These are phyloP conservation scores for Barbatosphaeria neglecta DNA, from an alignment of 495 filamentous ascomycete genomes.

Conservation along the genomic window DNA sequence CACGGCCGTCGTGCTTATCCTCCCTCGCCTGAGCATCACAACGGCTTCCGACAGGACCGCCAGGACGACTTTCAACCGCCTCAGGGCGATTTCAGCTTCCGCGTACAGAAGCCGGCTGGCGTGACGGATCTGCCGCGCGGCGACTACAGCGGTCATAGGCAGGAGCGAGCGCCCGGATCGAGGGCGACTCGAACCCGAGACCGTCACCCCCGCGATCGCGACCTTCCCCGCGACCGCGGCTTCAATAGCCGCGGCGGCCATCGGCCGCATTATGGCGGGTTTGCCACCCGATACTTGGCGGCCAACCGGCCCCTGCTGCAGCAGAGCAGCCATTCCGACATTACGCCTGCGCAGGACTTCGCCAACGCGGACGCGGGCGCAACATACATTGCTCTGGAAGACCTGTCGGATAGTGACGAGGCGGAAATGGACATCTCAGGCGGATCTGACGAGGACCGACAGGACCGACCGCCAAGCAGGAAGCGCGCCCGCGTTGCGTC, in stretches of 20 bases:
- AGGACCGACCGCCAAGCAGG: constrained; percentile 36
- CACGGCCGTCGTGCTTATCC: background rate
- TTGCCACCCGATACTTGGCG: constrained; percentile 14
- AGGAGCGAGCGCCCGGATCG: constrained; percentile 2
- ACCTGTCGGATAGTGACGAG: constrained; percentile 64
- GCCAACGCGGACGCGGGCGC: constrained; percentile 22
- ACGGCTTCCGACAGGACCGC: background rate
- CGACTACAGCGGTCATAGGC: constrained; percentile 6
- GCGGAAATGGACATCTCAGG: constrained; percentile 48
- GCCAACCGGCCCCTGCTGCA: constrained; percentile 29
- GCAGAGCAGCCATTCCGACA: constrained; percentile 14
- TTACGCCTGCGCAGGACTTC: constrained; percentile 20
- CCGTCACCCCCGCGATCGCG: constrained; percentile 9
- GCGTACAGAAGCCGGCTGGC: constrained; percentile 26
- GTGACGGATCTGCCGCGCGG: constrained; percentile 15
- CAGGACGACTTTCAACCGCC: constrained; percentile 19
- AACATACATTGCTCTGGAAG: constrained; percentile 38
- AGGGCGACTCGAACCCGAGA: constrained; percentile 2
- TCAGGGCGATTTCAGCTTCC: constrained; percentile 34
- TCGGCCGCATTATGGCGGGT: constrained; percentile 3
- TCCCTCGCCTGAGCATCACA: background rate
- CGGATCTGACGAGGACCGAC: constrained; percentile 29
- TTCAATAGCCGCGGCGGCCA: background rate
- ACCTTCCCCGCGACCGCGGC: background rate
- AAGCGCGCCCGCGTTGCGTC: constrained; percentile 36